phyloP scores from a whole-genome alignment of 2,329 filamentous ascomycete genomes.

The Paecilomyces fulvus region DNA sequence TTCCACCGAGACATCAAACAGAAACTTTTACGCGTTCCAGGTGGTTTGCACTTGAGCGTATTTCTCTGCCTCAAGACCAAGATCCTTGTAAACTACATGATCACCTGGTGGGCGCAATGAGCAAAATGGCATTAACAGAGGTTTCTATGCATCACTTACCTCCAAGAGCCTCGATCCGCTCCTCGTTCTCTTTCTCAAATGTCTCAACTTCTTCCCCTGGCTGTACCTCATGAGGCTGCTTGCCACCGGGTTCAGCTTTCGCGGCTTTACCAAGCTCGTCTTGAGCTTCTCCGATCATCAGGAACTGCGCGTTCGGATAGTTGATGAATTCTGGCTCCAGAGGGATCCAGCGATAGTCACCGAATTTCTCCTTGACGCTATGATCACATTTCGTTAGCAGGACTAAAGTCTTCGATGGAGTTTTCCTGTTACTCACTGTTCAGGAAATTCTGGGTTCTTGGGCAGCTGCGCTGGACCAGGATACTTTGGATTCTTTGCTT shows the following conservation, averaged over 20 bases:
- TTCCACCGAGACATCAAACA: not conserved
- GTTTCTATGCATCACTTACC: conserved; percentile 29
- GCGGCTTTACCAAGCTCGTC: conserved; percentile 27
- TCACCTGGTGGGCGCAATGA: conserved; percentile 35
- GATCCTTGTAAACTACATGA: conserved; percentile 52
- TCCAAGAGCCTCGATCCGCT: conserved; percentile 53
- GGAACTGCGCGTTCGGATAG: conserved; percentile 65
- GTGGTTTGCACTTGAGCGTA: conserved; percentile 57
- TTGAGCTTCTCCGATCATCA: conserved; percentile 60
- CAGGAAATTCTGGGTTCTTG: conserved; percentile 59
- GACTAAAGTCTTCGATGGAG: conserved; percentile 4
- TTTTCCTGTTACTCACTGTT: conserved; percentile 46
- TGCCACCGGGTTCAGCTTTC: conserved; percentile 23
- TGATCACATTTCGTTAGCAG: conserved; percentile 6
- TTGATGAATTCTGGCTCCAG: conserved; percentile 65
- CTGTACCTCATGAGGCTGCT: conserved; percentile 51
- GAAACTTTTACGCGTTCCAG: conserved; percentile 36
- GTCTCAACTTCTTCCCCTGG: conserved; percentile 65
- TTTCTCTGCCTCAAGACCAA: conserved; percentile 51
- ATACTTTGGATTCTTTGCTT: conserved; percentile 69
- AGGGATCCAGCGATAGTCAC: conserved; percentile 63
- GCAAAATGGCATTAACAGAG: conserved; percentile 1
- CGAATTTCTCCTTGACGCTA: conserved; percentile 64
- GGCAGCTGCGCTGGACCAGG: conserved; percentile 58
- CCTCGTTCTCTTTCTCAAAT: conserved; percentile 65